Evolutionary conservation across 345 rosid species (phyloP).

Genomic region (Balakata baccata): DNA sequence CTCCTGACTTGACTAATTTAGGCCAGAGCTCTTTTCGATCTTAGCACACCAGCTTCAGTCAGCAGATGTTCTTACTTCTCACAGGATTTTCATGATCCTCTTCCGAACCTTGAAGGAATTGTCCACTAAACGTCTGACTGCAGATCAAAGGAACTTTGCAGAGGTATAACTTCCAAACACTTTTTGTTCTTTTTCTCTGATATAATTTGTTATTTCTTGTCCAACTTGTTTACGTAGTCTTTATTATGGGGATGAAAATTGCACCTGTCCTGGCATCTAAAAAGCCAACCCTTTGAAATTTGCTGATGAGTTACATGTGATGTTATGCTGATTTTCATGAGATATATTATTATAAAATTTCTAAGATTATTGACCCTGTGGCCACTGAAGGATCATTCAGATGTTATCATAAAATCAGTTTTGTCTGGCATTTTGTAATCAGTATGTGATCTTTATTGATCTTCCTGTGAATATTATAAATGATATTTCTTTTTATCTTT

Average conservation of each 20-base stretch:
- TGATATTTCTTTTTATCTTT: neutral
- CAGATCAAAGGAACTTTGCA: constrained; percentile 74
- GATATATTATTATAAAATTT: neutral
- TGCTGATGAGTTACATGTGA: neutral
- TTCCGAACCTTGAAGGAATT: constrained; percentile 87
- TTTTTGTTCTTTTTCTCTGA: neutral
- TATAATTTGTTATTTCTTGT: neutral
- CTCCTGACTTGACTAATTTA: constrained; percentile 34
- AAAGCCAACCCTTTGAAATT: neutral
- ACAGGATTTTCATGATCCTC: constrained; percentile 85
- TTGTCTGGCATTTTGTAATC: neutral
- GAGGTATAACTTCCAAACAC: constrained; percentile 45
- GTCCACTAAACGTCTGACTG: constrained; percentile 87
- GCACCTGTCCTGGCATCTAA: neutral
- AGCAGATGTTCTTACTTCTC: constrained; percentile 80
- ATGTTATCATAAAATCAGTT: neutral
- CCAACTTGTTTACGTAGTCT: neutral
- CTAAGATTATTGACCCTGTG: neutral
- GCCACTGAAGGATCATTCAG: neutral
- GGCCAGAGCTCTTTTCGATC: constrained; percentile 82
- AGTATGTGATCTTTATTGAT: neutral
- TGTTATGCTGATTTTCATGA: neutral
- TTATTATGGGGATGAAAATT: neutral
- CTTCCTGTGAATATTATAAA: neutral
- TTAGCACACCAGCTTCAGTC: constrained; percentile 79